Conservation (phyloP, 768 basidiomycete species). For the Nidula microcarpa region DNA sequence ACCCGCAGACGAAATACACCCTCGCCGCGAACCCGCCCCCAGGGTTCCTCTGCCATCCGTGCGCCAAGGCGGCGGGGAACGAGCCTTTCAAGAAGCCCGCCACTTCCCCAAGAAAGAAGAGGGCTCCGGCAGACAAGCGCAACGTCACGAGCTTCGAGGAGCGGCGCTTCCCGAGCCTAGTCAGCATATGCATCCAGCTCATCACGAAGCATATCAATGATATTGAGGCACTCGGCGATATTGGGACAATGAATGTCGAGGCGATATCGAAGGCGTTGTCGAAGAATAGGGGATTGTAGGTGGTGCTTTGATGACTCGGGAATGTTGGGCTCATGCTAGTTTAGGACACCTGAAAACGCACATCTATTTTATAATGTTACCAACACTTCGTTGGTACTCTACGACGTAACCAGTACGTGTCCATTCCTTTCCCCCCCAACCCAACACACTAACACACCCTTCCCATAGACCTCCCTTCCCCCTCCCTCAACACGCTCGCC, state of each 20-base stretch:
- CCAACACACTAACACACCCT: background rate
- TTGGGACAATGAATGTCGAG: conserved; percentile 81
- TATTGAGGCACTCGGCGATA: conserved; percentile 85
- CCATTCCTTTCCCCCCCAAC: conserved; percentile 1
- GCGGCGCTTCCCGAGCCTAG: conserved; percentile 64
- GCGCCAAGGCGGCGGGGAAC: conserved; percentile 71
- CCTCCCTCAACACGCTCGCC: conserved; percentile 67
- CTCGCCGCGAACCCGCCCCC: conserved; percentile 64
- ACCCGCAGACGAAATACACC: conserved; percentile 79
- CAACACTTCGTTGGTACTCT: conserved; percentile 68
- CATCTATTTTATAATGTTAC: conserved; percentile 78
- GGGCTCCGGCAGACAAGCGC: conserved; percentile 61
- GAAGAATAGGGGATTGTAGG: conserved; percentile 79
- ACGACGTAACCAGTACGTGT: conserved; percentile 83
- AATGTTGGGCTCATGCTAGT: background rate
- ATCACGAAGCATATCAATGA: conserved; percentile 86
- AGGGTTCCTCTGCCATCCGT: conserved; percentile 82
- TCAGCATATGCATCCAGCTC: conserved; percentile 81
- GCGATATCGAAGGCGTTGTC: conserved; percentile 80
- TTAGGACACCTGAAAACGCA: conserved; percentile 75
- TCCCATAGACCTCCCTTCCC: conserved; percentile 58
- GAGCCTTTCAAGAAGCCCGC: conserved; percentile 86
- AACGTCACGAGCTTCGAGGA: conserved; percentile 69
- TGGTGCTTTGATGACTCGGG: conserved; percentile 12
- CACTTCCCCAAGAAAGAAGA: conserved; percentile 48